These are phyloP conservation scores for Tuber brumale DNA, from an alignment of 495 filamentous ascomycete species.

Conservation along the genomic window DNA sequence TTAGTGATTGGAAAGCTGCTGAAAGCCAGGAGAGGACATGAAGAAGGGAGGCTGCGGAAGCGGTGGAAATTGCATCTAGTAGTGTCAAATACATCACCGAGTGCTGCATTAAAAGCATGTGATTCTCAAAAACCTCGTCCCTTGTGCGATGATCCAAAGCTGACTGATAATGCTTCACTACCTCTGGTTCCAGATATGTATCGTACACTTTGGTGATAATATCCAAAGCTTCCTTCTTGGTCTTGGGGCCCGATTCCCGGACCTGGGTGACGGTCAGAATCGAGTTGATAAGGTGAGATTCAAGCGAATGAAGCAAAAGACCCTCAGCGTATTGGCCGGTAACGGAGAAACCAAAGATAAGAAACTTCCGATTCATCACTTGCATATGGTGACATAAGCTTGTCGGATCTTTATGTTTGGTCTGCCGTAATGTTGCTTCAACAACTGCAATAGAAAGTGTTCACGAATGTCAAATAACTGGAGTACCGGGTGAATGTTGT, in stretches of 20 bases:
- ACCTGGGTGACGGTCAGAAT: conserved; percentile 31
- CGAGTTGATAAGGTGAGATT: conserved; percentile 31
- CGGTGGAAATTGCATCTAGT: conserved; percentile 27
- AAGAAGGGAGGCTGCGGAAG: conserved; percentile 25
- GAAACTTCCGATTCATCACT: conserved; percentile 34
- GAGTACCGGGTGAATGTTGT: conserved; percentile 32
- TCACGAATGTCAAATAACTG: conserved; percentile 35
- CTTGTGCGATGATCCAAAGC: conserved; percentile 13
- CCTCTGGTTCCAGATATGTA: conserved; percentile 30
- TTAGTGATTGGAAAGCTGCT: conserved; percentile 28
- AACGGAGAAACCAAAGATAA: conserved; percentile 34
- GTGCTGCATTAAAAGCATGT: conserved; percentile 36
- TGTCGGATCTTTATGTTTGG: conserved; percentile 32
- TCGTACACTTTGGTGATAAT: conserved; percentile 35
- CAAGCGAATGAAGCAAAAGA: conserved; percentile 29
- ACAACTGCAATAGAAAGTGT: conserved; percentile 27
- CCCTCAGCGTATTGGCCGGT: conserved; percentile 33
- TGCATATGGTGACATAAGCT: conserved; percentile 37
- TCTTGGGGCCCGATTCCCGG: conserved; percentile 32
- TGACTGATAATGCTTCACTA: conserved; percentile 23
- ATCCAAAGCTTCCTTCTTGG: conserved; percentile 28
- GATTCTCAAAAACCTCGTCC: conserved; percentile 33
- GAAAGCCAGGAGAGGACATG: conserved; percentile 33
- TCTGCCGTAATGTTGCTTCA: conserved; percentile 34
- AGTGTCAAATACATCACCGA: conserved; percentile 27